These are phyloP conservation scores for Taxillus chinensis DNA, from an alignment of 164 flowering plant species.

Conservation along the genomic window DNA sequence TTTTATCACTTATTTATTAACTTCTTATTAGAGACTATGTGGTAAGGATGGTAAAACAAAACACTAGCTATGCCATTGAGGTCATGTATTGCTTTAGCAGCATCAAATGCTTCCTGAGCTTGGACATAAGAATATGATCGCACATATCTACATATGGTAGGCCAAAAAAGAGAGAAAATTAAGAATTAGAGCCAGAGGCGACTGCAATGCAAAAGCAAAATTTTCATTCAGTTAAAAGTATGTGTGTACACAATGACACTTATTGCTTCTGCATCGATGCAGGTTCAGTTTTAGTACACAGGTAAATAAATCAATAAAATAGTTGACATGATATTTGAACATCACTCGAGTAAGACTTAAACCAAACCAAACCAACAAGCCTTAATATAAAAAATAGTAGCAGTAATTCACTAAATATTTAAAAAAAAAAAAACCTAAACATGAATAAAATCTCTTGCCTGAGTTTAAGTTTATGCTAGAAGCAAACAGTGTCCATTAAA, in stretches of 20 bases:
- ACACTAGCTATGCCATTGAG: slow-evolving; percentile 68
- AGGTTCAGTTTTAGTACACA: background rate
- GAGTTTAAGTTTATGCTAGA: too few relatives aligned
- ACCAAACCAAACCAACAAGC: too few relatives aligned
- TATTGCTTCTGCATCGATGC: too few relatives aligned
- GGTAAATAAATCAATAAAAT: background rate
- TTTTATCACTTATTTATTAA: too few relatives aligned
- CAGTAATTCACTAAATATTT: too few relatives aligned
- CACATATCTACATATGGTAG: slow-evolving; percentile 44
- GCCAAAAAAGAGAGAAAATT: background rate
- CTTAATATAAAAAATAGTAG: too few relatives aligned
- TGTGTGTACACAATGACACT: background rate
- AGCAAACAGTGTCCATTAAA: too few relatives aligned
- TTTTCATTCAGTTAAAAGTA: background rate
- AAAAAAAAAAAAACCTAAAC: too few relatives aligned
- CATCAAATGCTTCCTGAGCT: slow-evolving; percentile 75
- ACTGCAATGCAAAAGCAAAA: background rate
- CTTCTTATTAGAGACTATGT: slow-evolving; percentile 73
- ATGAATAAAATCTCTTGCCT: too few relatives aligned
- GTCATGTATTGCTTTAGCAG: slow-evolving; percentile 77
- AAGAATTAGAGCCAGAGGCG: slow-evolving; percentile 4
- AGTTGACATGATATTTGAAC: too few relatives aligned
- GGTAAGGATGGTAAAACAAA: slow-evolving; percentile 60
- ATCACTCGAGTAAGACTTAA: too few relatives aligned
- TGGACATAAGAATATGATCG: slow-evolving; percentile 64